Conservation (phyloP, 192 early-diverging fungal species). For the Backusella macrospora region DNA sequence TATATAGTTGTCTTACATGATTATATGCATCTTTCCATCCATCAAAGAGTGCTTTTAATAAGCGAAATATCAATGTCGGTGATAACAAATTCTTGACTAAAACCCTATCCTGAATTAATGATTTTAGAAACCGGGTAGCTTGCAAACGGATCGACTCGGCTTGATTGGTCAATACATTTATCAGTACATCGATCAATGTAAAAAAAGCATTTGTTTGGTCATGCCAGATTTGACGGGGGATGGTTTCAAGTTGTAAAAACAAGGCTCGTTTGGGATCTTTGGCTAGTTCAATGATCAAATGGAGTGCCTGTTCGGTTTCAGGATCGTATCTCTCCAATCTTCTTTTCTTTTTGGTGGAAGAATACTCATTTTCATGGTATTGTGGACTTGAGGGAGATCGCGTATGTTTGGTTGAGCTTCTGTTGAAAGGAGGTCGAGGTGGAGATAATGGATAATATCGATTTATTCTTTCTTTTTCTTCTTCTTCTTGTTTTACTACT, state of each 20-base stretch:
- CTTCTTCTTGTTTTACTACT: neutral
- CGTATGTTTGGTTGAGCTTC: neutral
- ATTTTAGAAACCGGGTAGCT: constrained; percentile 3
- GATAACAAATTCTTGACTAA: neutral
- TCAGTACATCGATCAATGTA: neutral
- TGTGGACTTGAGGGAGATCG: neutral
- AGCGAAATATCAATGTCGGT: neutral
- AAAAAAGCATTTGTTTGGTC: neutral
- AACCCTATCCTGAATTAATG: constrained; percentile 8
- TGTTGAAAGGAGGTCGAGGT: neutral
- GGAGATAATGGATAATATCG: too few species aligned
- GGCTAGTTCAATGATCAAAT: neutral
- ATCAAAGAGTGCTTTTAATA: constrained; percentile 6
- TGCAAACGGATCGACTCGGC: neutral
- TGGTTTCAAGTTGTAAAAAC: constrained; percentile 1
- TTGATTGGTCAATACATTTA: neutral
- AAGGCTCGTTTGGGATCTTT: neutral
- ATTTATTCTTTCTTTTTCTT: neutral
- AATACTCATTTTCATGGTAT: neutral
- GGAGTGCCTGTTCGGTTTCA: neutral
- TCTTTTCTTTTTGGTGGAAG: constrained; percentile 4
- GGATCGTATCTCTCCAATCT: neutral
- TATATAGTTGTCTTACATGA: neutral
- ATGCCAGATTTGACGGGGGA: neutral
- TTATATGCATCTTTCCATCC: constrained; percentile 4